Conservation (phyloP, 306 rosid species). For the Purshia tridentata region DNA sequence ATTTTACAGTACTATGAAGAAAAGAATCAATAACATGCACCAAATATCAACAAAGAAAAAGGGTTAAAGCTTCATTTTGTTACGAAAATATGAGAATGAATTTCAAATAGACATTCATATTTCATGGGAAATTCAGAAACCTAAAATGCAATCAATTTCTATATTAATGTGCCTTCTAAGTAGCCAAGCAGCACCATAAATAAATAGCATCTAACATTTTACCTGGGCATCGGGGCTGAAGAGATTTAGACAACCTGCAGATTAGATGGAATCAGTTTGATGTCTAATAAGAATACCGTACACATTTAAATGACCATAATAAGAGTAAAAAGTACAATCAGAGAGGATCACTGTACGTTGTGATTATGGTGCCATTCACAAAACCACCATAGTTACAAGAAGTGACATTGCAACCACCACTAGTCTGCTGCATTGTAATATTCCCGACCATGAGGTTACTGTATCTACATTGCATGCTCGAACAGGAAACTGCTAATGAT, state of each 20-base stretch:
- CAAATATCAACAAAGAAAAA: background rate
- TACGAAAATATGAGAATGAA: background rate
- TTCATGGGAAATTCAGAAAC: background rate
- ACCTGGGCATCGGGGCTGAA: conserved; percentile 99
- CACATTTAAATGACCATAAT: conserved; percentile 4
- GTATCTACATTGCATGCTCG: conserved; percentile 90
- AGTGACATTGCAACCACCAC: conserved; percentile 90
- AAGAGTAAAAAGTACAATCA: conserved; percentile 7
- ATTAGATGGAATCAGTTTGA: conserved; percentile 23
- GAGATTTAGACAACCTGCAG: conserved; percentile 70
- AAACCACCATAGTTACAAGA: conserved; percentile 81
- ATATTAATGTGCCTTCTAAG: conserved; percentile 6
- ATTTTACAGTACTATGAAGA: background rate
- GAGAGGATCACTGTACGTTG: conserved; percentile 48
- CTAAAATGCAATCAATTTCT: background rate
- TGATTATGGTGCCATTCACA: conserved; percentile 74
- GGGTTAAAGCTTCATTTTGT: background rate
- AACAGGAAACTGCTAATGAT: conserved; percentile 89
- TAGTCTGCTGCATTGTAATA: conserved; percentile 61
- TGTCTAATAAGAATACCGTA: background rate
- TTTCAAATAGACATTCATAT: background rate
- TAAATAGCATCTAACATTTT: conserved; percentile 16
- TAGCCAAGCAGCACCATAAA: background rate
- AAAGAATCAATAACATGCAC: background rate
- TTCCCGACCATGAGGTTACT: conserved; percentile 94